Evolutionary conservation across 148 eudicot genomes (phyloP).

Genomic region (Spergularia marina): DNA sequence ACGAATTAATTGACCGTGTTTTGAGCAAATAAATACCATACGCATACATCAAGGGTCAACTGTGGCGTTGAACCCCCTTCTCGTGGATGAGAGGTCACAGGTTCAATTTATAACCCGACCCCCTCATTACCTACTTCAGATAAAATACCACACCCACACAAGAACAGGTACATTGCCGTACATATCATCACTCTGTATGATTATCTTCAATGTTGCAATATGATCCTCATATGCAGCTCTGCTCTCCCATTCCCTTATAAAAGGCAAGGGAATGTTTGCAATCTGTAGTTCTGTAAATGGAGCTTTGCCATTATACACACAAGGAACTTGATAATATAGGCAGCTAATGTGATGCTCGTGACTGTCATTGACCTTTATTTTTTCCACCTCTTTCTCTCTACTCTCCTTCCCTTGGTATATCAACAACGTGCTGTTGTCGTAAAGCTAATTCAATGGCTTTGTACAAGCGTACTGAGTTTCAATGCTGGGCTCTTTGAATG

Average conservation of each 20-base stretch:
- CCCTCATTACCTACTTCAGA: no score
- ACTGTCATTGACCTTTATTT: slow-evolving; percentile 19
- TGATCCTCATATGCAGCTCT: background rate
- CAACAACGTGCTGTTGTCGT: slow-evolving; percentile 21
- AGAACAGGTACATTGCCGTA: no score
- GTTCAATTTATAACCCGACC: no score
- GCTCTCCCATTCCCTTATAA: slow-evolving; percentile 20
- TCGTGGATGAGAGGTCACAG: no score
- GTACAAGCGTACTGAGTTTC: background rate
- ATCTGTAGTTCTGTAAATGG: no score
- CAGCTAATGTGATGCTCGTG: background rate
- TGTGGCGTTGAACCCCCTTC: no score
- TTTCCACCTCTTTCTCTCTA: background rate
- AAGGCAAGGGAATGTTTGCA: slow-evolving; percentile 19
- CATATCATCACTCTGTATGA: no score
- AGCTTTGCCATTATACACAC: slow-evolving; percentile 1
- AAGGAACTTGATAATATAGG: no score
- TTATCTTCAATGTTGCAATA: background rate
- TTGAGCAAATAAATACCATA: no score
- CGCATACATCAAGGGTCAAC: no score
- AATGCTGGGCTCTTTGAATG: background rate
- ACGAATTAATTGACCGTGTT: no score
- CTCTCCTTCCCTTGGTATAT: slow-evolving; percentile 2
- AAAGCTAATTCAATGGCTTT: slow-evolving; percentile 13
- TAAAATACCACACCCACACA: no score